These are phyloP conservation scores for Alectoria sarmentosa DNA, from an alignment of 495 filamentous ascomycete species.

Conservation along the genomic window DNA sequence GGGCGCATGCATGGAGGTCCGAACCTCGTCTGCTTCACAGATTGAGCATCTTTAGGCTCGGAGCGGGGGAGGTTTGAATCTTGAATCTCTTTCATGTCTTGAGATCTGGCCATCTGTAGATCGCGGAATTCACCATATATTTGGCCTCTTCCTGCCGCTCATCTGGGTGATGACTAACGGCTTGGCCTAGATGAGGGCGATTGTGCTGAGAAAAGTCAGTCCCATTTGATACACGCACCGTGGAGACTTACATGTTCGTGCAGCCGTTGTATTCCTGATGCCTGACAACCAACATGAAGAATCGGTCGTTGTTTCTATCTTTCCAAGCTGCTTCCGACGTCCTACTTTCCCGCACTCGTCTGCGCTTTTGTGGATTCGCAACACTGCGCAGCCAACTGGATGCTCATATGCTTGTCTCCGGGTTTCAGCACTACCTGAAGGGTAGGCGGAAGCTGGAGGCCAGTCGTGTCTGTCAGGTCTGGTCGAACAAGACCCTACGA, in stretches of 20 bases:
- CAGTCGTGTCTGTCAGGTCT: not conserved
- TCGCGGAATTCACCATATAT: conserved; percentile 1
- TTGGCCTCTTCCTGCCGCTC: not conserved
- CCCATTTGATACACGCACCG: too few relatives aligned
- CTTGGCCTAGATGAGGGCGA: not conserved
- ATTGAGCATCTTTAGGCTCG: not conserved
- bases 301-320: not conserved
- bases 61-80: not conserved
- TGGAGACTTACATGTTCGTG: conserved; percentile 1
- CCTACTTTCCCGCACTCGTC: not conserved
- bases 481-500: not conserved
- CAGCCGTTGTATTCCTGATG: not conserved
- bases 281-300: not conserved
- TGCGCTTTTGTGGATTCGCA: not conserved
- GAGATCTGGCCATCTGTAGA: not conserved
- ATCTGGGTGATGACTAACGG: not conserved
- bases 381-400: not conserved
- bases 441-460: not conserved
- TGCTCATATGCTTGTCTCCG: not conserved
- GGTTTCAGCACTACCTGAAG: not conserved
- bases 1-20: not conserved
- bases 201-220: not conserved
- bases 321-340: not conserved
- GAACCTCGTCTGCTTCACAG: conserved; percentile 2
- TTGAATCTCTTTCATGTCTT: not conserved